Evolutionary conservation across 1,284 basidiomycete species (phyloP).

Genomic region (Ganoderma meredithae): DNA sequence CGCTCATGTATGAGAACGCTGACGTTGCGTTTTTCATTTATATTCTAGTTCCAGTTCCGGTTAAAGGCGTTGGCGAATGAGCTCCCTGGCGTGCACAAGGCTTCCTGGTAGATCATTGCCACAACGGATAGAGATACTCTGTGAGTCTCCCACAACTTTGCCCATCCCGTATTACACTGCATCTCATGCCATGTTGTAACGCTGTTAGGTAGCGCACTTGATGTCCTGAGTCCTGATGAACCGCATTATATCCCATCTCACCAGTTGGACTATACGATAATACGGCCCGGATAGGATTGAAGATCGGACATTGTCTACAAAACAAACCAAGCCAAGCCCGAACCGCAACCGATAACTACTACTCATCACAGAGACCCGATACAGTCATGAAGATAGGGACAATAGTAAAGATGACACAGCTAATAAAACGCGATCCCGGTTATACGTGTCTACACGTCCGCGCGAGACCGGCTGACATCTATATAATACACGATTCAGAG

Average conservation of each 20-base stretch:
- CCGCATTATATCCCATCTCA: neutral
- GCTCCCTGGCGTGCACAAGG: constrained; percentile 88
- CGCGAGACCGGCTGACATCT: constrained; percentile 17
- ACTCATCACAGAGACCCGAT: neutral
- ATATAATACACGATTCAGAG: constrained; percentile 19
- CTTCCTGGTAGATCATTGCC: constrained; percentile 69
- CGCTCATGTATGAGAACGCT: neutral
- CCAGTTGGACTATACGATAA: neutral
- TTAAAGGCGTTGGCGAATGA: constrained; percentile 81
- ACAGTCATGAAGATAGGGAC: neutral
- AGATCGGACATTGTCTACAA: neutral
- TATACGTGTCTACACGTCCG: constrained; percentile 1
- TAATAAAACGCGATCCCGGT: constrained; percentile 4
- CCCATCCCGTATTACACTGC: neutral
- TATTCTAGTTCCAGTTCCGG: constrained; percentile 85
- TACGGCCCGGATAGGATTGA: neutral
- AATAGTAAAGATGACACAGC: neutral
- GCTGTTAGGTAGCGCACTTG: neutral
- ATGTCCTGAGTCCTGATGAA: neutral
- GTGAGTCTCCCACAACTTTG: constrained; percentile 7
- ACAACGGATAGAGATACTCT: constrained; percentile 1
- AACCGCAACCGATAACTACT: constrained; percentile 19
- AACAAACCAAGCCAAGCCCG: constrained; percentile 4
- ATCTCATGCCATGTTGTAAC: neutral
- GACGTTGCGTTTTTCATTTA: neutral